Evolutionary conservation across 2,329 filamentous ascomycete genomes (phyloP).

Genomic region (Arthrobotrys sinensis): DNA sequence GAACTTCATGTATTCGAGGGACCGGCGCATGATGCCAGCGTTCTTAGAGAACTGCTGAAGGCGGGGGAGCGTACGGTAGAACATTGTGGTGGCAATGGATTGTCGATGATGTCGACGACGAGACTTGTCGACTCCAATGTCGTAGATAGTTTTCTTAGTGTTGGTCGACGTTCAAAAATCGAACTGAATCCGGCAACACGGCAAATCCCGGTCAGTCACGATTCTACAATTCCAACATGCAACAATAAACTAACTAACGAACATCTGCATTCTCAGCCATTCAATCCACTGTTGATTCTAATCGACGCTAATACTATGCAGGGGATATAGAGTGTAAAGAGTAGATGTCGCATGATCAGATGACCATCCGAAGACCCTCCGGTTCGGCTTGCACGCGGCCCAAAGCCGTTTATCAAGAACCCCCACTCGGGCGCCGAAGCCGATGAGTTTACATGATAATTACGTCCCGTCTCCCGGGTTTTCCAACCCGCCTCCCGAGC

Average conservation of each 20-base stretch:
- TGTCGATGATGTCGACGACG: constrained; percentile 14
- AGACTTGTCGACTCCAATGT: background rate
- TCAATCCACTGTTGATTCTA: background rate
- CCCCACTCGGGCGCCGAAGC: constrained; percentile 46
- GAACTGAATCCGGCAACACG: background rate
- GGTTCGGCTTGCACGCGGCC: constrained; percentile 29
- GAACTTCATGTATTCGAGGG: constrained; percentile 42
- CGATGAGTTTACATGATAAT: constrained; percentile 28
- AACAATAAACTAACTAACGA: background rate
- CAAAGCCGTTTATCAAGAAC: constrained; percentile 30
- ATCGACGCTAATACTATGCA: background rate
- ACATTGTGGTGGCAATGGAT: constrained; percentile 46
- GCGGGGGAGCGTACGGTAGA: constrained; percentile 47
- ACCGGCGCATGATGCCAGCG: constrained; percentile 43
- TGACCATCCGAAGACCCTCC: constrained; percentile 11
- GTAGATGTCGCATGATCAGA: background rate
- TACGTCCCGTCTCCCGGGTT: constrained; percentile 29
- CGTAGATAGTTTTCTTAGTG: too few relatives aligned
- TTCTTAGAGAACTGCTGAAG: constrained; percentile 50
- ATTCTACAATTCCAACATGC: background rate
- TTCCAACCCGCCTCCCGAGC: constrained; percentile 38
- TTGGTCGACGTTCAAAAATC: constrained; percentile 36
- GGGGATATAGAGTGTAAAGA: too few relatives aligned
- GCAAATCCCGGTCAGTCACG: constrained; percentile 8
- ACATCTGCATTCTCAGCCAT: background rate